Evolutionary conservation across 2,329 filamentous ascomycete species (phyloP), one percentile per base, ranked within the genome.

Genomic region (Diaporthe citri): DNA sequence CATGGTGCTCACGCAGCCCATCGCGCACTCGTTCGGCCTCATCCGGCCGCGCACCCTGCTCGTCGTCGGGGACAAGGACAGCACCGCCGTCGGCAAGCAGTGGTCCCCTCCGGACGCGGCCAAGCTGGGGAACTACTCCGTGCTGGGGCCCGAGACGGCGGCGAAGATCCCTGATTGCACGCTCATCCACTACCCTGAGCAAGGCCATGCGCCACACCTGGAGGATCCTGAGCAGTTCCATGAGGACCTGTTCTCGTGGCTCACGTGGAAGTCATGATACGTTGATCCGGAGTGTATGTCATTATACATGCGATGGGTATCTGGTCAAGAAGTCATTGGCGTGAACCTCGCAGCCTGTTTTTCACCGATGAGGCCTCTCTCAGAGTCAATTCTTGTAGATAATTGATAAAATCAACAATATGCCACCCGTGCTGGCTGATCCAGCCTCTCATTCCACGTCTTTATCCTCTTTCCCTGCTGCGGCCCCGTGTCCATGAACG

Each of bases 1-100:
- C 64, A 69, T 69, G 64, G 64, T 69, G 34, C 64, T 69, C 46
- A 69, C 64, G 36, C 64, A 69, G 64, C 64, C 64, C 46, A 69
- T 69, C 48, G 48, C 64, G n/a, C 48, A 69, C n/a, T 69, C 64
- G 0, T 69, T 69, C 5, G 64, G 9, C 9, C 31, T 39, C 34
- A 10, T 69, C 34, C 13, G 20, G n/a, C 22, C 48, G 34, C 64
- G 64, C 34, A 69, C 64, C 2, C 28, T 69, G 9, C 64, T 69
- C 1, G 9, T 69, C 5, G 22, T 39, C 31, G 64, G 64, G 12
- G 64, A 69, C 48, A 69, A 41, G 48, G 64, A 69, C n/a, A 69
- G 55, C 48, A 69, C 64, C 15, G 64, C 64, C 2, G 64, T 69
- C 15, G 64, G 64, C 8, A 69, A 69, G n/a, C 64, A 55, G 48